These are phyloP conservation scores for Fraxinus sp. DNA, from an alignment of 305 asterid genomes.

Conservation along the genomic window DNA sequence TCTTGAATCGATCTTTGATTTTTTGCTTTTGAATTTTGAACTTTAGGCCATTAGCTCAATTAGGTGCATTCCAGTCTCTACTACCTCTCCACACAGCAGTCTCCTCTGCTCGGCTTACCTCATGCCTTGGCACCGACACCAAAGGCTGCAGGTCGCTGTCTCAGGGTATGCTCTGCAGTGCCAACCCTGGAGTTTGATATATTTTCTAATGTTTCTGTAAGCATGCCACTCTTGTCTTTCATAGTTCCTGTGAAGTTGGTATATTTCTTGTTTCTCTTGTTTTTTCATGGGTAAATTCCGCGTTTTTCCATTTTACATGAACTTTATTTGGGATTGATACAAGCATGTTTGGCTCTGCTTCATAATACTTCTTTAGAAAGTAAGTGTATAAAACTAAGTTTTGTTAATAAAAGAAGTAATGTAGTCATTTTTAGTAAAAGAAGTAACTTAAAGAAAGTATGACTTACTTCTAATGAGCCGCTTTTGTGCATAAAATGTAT, in stretches of 20 bases:
- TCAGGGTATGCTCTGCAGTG: constrained; percentile 98
- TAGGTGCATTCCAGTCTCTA: constrained; percentile 66
- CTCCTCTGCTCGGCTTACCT: constrained; percentile 79
- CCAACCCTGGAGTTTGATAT: constrained; percentile 96
- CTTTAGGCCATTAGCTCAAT: constrained; percentile 67
- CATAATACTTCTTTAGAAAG: neutral
- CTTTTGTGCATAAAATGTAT: neutral
- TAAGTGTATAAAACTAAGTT: neutral
- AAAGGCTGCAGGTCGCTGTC: constrained; percentile 85
- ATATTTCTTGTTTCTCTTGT: neutral
- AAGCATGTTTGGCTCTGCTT: neutral
- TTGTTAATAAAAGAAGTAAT: neutral
- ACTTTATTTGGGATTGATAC: neutral
- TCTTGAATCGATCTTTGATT: constrained; percentile 2
- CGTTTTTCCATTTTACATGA: neutral
- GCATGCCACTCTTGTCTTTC: constrained; percentile 32
- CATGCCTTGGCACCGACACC: constrained; percentile 64
- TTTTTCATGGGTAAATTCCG: neutral
- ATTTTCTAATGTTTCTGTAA: constrained; percentile 61
- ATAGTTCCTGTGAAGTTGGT: constrained; percentile 5
- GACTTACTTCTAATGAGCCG: neutral
- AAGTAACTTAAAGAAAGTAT: neutral
- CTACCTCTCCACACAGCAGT: constrained; percentile 75
- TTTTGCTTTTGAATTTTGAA: constrained; percentile 15
- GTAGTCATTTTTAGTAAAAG: neutral